Evolutionary conservation across 306 rosid genomes (phyloP), one percentile per base, ranked within the genome.

Genomic region (Parietaria judaica): DNA sequence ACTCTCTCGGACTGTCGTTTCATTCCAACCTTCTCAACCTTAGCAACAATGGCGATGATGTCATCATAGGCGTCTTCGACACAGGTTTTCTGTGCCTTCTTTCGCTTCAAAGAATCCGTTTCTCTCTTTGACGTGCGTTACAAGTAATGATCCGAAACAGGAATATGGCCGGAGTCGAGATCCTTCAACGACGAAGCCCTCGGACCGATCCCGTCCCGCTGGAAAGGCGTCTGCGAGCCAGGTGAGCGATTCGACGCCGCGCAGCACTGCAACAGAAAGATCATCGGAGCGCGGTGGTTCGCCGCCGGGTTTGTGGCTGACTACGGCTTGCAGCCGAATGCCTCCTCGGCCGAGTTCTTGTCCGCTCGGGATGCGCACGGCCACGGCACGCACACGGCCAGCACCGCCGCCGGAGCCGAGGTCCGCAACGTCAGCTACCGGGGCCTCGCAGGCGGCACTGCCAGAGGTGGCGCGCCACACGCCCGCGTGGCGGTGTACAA

Each of bases 111-210:
- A 23, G 31, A 23, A 23, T 23, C 31, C 31, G 45, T 41, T 8
- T 41, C 9, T 41, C 45, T 41, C 45, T 41, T 41, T 41, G 45
- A 23, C 31, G 31, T 23, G 31, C 31, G 31, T 23, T 23, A 23
- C 45, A 41, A 41, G 45, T 8, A 5, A 41, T 5, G 12, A 3
- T 35, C 14, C 12, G 55, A 9, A 63, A 46, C 86, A 82, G 84
- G 87, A 60, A 74, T 79, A 60, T 82, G 80, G 87, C 87, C 87
- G 41, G 84, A 82, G 67, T 79, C 82, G 7, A 61, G 66, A 63
- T 64, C 67, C 41, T 82, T 82, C 78, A 45, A 35, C 9, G 80
- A 82, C 7, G 43, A 65, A 65, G 82, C 78, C 54, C 62, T 79
- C 7, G 82, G 78, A 12, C 80, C 82, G 54, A 48, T 76, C 45